These are phyloP conservation scores for Neospora caninum DNA, from an alignment of 169 alveolate genomes.

Conservation along the genomic window DNA sequence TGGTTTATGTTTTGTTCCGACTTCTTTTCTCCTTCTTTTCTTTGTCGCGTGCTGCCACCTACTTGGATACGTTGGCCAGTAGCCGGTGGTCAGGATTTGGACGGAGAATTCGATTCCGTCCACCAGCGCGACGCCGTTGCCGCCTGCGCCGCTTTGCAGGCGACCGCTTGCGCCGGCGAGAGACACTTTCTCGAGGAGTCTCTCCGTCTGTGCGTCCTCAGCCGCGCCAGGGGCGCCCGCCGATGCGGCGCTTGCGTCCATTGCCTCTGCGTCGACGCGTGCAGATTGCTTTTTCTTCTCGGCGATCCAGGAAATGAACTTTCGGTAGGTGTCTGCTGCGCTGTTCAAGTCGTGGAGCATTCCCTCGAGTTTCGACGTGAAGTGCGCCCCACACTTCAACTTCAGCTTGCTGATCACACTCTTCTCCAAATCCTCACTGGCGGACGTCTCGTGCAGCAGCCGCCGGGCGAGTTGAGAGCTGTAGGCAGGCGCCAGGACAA, in stretches of 20 bases:
- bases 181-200: neutral
- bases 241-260: neutral
- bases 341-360: slow-evolving; percentile 78
- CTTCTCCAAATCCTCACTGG: slow-evolving; percentile 83
- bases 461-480: slow-evolving; percentile 81
- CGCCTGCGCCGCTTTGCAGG: neutral
- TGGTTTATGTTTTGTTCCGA: neutral
- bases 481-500: slow-evolving; percentile 7
- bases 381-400: slow-evolving; percentile 84
- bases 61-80: slow-evolving; percentile 85
- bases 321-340: slow-evolving; percentile 72
- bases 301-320: slow-evolving; percentile 65
- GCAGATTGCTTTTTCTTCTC: neutral
- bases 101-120: slow-evolving; percentile 64
- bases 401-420: slow-evolving; percentile 83
- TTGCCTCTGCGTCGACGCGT: neutral
- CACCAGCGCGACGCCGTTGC: slow-evolving; percentile 17
- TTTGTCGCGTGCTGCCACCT: neutral
- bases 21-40: neutral
- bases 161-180: neutral
- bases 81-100: slow-evolving; percentile 85
- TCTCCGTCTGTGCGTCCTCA: neutral
- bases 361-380: slow-evolving; percentile 91
- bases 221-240: neutral
- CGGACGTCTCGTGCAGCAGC: slow-evolving; percentile 78